Percentiles rank a stretch among this genome's conserved stretches.
These are phyloP conservation scores for Suillus ampliporus DNA, from an alignment of 768 basidiomycete genomes.

Conservation along the genomic window DNA sequence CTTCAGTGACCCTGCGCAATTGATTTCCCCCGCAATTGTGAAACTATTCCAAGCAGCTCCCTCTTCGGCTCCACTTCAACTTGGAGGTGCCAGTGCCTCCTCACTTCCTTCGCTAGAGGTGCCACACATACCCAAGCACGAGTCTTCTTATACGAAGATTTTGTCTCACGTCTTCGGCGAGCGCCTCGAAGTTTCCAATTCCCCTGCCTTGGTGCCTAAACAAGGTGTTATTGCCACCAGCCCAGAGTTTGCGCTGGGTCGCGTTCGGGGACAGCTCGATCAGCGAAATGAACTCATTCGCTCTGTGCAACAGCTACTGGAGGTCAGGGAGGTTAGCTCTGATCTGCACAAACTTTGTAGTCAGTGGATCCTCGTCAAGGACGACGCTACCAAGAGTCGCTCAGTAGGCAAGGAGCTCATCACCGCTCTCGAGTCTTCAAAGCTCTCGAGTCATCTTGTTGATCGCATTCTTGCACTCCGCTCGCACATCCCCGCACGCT, in stretches of 20 bases:
- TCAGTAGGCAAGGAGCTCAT: conserved; percentile 64
- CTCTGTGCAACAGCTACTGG: conserved; percentile 70
- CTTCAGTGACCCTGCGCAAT: conserved; percentile 55
- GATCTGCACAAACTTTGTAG: conserved; percentile 76
- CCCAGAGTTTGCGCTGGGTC: conserved; percentile 95
- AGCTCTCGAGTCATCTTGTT: conserved; percentile 48
- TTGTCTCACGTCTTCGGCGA: conserved; percentile 80
- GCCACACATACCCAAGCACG: conserved; percentile 86
- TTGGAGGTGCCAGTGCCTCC: conserved; percentile 46
- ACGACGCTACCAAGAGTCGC: conserved; percentile 68
- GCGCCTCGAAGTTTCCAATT: conserved; percentile 85
- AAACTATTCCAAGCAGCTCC: conserved; percentile 54
- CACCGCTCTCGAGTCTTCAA: conserved; percentile 49
- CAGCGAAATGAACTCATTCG: conserved; percentile 70
- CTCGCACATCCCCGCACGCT: conserved; percentile 67
- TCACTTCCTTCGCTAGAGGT: conserved; percentile 26
- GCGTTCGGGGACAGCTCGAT: conserved; percentile 82
- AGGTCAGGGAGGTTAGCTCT: conserved; percentile 48
- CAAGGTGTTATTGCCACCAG: conserved; percentile 81
- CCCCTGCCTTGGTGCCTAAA: conserved; percentile 70
- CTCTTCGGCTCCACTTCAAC: conserved; percentile 49
- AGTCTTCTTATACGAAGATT: conserved; percentile 90
- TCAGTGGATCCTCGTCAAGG: conserved; percentile 80
- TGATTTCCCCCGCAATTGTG: conserved; percentile 51
- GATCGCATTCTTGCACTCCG: conserved; percentile 63